Percentiles rank a stretch among this genome's conserved stretches.
phyloP scores from a whole-genome alignment of 345 rosid species.

The Jatropha curcas region DNA sequence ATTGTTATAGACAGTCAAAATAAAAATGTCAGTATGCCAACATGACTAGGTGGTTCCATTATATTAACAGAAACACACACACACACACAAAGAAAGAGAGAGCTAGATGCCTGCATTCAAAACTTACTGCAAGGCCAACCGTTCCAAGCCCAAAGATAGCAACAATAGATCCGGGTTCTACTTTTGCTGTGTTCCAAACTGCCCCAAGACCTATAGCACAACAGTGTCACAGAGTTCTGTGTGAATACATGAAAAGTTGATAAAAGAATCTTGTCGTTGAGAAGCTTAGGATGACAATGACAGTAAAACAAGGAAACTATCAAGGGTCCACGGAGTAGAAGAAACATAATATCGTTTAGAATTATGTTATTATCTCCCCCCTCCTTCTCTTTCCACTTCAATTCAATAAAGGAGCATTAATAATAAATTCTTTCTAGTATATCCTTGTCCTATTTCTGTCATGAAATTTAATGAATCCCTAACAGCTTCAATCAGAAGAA shows the following conservation, averaged over 20 bases:
- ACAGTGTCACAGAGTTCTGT: not conserved
- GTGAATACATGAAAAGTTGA: not conserved
- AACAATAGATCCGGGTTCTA: slow-evolving; percentile 86
- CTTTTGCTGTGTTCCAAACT: slow-evolving; percentile 99
- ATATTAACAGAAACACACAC: not conserved
- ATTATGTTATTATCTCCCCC: not conserved
- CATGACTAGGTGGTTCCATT: not conserved
- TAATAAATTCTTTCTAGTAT: not conserved
- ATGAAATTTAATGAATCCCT: too few species aligned
- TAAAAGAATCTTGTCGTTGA: not conserved
- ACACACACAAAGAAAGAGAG: not conserved
- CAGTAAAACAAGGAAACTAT: not conserved
- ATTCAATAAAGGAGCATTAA: not conserved
- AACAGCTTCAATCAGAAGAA: slow-evolving; percentile 1
- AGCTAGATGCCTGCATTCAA: not conserved
- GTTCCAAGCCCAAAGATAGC: slow-evolving; percentile 98
- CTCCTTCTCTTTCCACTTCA: too few species aligned
- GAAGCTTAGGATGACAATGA: not conserved
- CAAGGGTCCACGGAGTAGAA: not conserved
- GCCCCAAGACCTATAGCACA: slow-evolving; percentile 79
- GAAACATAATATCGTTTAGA: not conserved
- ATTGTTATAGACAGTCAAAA: not conserved
- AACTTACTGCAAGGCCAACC: slow-evolving; percentile 95
- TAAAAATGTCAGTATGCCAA: not conserved
- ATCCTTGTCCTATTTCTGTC: not conserved